These are phyloP conservation scores for Fraxinus greggii DNA, from an alignment of 305 asterid species.

Conservation along the genomic window DNA sequence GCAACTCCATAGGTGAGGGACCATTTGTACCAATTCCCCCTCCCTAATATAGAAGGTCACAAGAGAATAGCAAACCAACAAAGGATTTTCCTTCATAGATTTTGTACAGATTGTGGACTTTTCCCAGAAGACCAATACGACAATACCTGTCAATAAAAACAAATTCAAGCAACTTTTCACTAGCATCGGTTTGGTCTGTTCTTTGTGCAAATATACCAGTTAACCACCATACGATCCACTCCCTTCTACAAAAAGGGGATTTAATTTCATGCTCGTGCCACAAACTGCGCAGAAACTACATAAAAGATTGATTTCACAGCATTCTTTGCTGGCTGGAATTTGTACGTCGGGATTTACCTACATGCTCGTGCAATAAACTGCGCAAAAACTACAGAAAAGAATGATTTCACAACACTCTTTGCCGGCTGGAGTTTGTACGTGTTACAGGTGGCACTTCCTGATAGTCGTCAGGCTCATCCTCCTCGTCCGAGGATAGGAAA, in stretches of 20 bases:
- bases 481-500: constrained; percentile 81
- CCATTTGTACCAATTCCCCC: not conserved
- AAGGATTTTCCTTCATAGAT: not conserved
- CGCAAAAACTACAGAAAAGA: not conserved
- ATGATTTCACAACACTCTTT: constrained; percentile 38
- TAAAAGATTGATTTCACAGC: constrained; percentile 7
- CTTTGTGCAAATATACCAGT: not conserved
- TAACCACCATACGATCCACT: not conserved
- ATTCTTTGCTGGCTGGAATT: constrained; percentile 59
- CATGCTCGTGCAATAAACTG: not conserved
- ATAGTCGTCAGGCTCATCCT: constrained; percentile 71
- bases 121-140: not conserved
- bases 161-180: not conserved
- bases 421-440: constrained; percentile 50
- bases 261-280: not conserved
- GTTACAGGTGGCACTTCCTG: constrained; percentile 43
- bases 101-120: not conserved
- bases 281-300: not conserved
- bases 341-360: constrained; percentile 9
- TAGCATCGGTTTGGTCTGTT: not conserved
- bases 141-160: not conserved
- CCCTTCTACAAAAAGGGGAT: not conserved
- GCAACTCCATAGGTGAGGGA: not conserved
- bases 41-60: not conserved
- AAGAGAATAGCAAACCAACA: not conserved